phyloP scores from a whole-genome alignment of 2,329 filamentous ascomycete genomes.

The Colletotrichum orchidophilum region DNA sequence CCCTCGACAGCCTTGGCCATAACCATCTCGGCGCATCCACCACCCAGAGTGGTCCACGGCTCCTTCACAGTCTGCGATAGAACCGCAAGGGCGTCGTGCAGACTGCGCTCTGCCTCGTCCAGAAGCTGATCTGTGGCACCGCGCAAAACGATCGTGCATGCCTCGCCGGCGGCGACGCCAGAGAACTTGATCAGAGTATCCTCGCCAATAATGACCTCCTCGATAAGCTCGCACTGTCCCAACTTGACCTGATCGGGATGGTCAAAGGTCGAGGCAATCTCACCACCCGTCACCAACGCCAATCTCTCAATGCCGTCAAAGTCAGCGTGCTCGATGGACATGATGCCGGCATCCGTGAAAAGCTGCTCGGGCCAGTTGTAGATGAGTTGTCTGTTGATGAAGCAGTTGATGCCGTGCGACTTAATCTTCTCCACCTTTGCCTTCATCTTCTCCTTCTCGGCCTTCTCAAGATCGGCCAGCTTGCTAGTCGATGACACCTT shows the following conservation, averaged over 20 bases:
- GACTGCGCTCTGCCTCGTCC: conserved; percentile 93
- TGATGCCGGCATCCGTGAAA: conserved; percentile 96
- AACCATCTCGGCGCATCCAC: conserved; percentile 97
- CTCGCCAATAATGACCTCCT: conserved; percentile 98
- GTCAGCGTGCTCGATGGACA: conserved; percentile 98
- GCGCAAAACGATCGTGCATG: conserved; percentile 95
- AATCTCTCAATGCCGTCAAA: conserved; percentile 97
- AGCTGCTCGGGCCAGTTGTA: conserved; percentile 99
- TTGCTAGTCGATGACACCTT: conserved; percentile 97
- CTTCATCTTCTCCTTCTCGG: conserved; percentile 99
- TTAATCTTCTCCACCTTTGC: conserved; percentile 99
- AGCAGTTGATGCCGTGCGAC: conserved; percentile 98
- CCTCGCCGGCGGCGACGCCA: conserved; percentile 90
- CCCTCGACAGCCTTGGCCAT: conserved; percentile 99
- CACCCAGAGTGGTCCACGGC: conserved; percentile 91
- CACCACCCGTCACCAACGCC: conserved; percentile 93
- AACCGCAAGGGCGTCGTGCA: conserved; percentile 96
- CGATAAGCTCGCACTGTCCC: conserved; percentile 92
- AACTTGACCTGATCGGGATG: conserved; percentile 98
- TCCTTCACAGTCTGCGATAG: conserved; percentile 96
- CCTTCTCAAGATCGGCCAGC: conserved; percentile 97
- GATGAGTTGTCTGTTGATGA: conserved; percentile 98
- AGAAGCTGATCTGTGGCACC: conserved; percentile 97
- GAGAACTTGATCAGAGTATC: conserved; percentile 98
- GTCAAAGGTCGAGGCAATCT: conserved; percentile 98